Conservation (phyloP, 2,329 filamentous ascomycete genomes). For the Colletotrichum echinochloae region DNA sequence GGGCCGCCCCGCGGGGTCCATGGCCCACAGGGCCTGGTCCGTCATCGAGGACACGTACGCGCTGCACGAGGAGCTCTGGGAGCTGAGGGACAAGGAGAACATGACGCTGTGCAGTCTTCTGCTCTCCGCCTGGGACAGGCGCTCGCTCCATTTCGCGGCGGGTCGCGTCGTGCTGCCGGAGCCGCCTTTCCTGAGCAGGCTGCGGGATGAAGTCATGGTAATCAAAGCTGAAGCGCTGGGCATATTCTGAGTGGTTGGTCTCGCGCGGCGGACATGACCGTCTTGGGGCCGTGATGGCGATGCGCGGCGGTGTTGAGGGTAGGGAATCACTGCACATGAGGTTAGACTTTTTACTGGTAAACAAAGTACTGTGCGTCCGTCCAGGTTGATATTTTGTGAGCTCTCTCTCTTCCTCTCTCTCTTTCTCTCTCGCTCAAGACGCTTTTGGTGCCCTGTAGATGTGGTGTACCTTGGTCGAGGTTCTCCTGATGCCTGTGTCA, state of each 20-base stretch:
- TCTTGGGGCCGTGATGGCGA: too few species aligned
- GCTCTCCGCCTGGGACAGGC: slow-evolving; percentile 9
- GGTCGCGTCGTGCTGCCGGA: background rate
- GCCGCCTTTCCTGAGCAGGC: slow-evolving; percentile 2
- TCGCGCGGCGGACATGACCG: too few species aligned
- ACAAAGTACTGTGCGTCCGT: too few species aligned
- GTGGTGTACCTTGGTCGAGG: too few species aligned
- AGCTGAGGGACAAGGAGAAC: slow-evolving; percentile 56
- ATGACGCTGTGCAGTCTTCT: slow-evolving; percentile 22
- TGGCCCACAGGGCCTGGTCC: slow-evolving; percentile 66
- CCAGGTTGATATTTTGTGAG: too few species aligned
- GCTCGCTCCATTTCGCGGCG: background rate
- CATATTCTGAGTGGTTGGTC: background rate
- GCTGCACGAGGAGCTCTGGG: slow-evolving; percentile 62
- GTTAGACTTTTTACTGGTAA: too few species aligned
- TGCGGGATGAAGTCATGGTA: slow-evolving; percentile 22
- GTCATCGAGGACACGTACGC: slow-evolving; percentile 59
- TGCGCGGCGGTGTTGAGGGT: too few species aligned
- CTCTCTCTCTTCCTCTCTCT: too few species aligned
- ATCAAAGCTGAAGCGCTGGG: slow-evolving; percentile 22
- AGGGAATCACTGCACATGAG: too few species aligned
- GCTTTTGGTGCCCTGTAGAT: too few species aligned
- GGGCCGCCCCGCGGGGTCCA: slow-evolving; percentile 58
- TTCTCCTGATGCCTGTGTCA: too few species aligned
- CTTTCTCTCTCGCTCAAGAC: too few species aligned